Evolutionary conservation across 257 asterid genomes (phyloP).

Genomic region (Thymus mandschuricus): DNA sequence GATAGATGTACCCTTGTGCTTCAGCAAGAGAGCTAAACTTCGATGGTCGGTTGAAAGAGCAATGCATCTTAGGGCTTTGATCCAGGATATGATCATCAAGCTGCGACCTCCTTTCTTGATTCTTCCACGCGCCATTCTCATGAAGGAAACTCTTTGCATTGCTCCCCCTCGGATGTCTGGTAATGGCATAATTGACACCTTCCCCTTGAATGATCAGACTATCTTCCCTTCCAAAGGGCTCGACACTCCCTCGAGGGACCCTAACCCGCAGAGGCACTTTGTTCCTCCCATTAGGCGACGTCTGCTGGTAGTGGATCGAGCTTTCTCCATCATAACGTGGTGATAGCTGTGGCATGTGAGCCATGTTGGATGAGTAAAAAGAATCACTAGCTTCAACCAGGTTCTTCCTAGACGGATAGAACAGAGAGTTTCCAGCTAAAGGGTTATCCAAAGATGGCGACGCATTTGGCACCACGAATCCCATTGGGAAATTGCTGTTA

Average conservation of each 20-base stretch:
- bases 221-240: constrained; percentile 47
- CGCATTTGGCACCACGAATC: constrained; percentile 36
- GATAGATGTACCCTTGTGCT: constrained; percentile 53
- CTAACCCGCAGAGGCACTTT: constrained; percentile 37
- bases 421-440: constrained; percentile 32
- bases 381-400: constrained; percentile 37
- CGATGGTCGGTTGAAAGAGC: constrained; percentile 43
- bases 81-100: constrained; percentile 34
- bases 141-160: constrained; percentile 31
- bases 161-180: constrained; percentile 39
- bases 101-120: constrained; percentile 44
- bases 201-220: constrained; percentile 58
- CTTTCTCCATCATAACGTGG: constrained; percentile 39
- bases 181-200: constrained; percentile 37
- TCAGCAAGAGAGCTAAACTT: constrained; percentile 61
- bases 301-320: constrained; percentile 36
- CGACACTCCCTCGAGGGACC: constrained; percentile 46
- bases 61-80: constrained; percentile 32
- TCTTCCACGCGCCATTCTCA: constrained; percentile 38
- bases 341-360: constrained; percentile 35
- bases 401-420: constrained; percentile 42
- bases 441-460: constrained; percentile 39
- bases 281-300: constrained; percentile 38
- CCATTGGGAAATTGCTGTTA: constrained; percentile 40
- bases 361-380: constrained; percentile 33